Evolutionary conservation across 495 filamentous ascomycete genomes (phyloP), one percentile per base, ranked within the genome.

Genomic region (Pyrenula massariospora): DNA sequence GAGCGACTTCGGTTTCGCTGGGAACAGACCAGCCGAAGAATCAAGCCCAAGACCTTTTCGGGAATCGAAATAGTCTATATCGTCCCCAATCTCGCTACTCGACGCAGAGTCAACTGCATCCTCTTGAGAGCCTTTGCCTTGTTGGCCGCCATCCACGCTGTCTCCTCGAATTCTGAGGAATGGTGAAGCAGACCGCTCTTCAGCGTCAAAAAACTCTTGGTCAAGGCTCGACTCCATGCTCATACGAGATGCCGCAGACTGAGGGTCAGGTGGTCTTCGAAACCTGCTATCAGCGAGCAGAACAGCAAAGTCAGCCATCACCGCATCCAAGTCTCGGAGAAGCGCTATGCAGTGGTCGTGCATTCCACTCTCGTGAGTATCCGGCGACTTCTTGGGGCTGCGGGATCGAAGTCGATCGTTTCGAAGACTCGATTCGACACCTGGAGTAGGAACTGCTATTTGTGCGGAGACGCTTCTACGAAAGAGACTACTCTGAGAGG

Each of bases 201-300:
- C 81, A 1, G 93, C 93, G 65, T 98, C 93, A 60, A 95, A 98
- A 70, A 95, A 98, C 64, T 98, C 94, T 25, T 93, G 87, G 1
- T 83, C 80, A 8, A 85, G 80, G 53, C 84, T 79, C 10, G 89
- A 91, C 61, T 96, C 93, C 42, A 91, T 79, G 68, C 90, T 95
- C 55, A 73, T 73, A 57, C 93, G 83, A 10, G 88, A 80, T 10
- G 71, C 70, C 2, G 76, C 56, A 2, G 81, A 67, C 3, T 68
- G 57, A 2, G 76, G 69, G 24, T 68, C 65, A 0, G 70, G 69
- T 3, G 84, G 81, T 24, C 91, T 84, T 25, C 92, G 80, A 53
- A 87, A 80, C 63, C 91, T 91, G 71, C 84, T 94, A 61, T 85
- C 84, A 11, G 77, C 66, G 23, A 96, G 72, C 10, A 98, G 73